phyloP scores from a whole-genome alignment of 1,284 basidiomycete species.

The Apiotrichum laibachii region DNA sequence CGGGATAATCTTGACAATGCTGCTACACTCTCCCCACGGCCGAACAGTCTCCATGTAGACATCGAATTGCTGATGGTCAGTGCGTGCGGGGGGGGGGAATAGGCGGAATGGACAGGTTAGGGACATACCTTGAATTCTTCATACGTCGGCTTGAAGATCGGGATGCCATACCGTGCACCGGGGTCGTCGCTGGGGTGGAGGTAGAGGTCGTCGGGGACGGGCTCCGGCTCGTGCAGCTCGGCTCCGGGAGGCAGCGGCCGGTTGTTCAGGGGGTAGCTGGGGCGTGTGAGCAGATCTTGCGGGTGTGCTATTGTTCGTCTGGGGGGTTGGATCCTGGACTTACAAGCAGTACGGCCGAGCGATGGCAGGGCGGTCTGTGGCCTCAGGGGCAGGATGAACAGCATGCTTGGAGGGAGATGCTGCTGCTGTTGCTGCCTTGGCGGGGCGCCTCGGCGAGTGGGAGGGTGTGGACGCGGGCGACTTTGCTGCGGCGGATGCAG shows the following conservation, averaged over 20 bases:
- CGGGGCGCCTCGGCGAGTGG: no score
- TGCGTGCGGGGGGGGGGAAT: no score
- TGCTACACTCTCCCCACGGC: constrained; percentile 79
- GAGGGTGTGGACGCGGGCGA: no score
- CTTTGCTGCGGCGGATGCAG: background rate
- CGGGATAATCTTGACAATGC: constrained; percentile 91
- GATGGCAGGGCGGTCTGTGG: constrained; percentile 4
- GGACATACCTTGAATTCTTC: constrained; percentile 63
- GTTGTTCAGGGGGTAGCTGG: constrained; percentile 23
- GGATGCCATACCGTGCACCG: constrained; percentile 79
- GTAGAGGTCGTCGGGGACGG: constrained; percentile 13
- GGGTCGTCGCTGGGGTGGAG: constrained; percentile 70
- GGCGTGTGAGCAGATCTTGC: background rate
- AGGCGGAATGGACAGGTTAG: background rate
- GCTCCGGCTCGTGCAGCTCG: constrained; percentile 15
- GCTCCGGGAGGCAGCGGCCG: constrained; percentile 10
- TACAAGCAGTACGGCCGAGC: constrained; percentile 21
- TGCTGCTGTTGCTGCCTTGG: background rate
- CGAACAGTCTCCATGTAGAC: constrained; percentile 79
- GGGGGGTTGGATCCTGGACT: background rate
- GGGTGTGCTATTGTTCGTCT: no score
- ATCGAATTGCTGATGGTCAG: constrained; percentile 66
- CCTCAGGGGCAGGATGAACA: background rate
- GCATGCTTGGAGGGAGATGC: background rate
- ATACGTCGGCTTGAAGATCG: constrained; percentile 88